Evolutionary conservation across 129 eudicot genomes (phyloP), one percentile per base, ranked within the genome.

Genomic region (Escallonia herrerae): DNA sequence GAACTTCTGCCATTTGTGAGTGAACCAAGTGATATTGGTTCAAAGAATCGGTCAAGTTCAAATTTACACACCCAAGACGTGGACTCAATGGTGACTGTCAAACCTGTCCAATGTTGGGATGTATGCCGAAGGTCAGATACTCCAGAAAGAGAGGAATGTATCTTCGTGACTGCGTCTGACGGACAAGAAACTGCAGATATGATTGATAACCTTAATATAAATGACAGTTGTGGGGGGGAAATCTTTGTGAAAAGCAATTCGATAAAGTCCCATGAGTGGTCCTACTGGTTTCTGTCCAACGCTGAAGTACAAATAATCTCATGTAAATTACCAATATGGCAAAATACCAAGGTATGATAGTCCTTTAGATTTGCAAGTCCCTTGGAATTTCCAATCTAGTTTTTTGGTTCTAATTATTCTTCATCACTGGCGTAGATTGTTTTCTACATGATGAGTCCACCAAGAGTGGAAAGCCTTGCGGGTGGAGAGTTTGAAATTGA

Each of bases 21-120:
- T 52, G 83, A 70, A 48, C 74, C 55, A 46, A 60, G 57, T 68
- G 79, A 59, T 71, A 59, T 40, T 66, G 76, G 73, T 66, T 78
- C 74, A 52, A 71, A 63, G 45, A 61, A 60, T 64, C 71, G 53
- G 40, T 37, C 73, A 10, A 49, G 43, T 66, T 40, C 80, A 63
- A 68, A 70, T 67, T 60, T 62, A 67, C 60, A 49, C 3, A 61
- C 57, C 33, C 81, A 75, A 55, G 88, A 79, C 55, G 84, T 64
- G 48, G 88, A 79, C 15, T 73, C 66, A 8, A 76, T 80, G 60
- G 62, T 83, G 65, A 56, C 57, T 15, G 71, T 72, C 61, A 72
- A 76, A 48, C 74, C 84, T 43, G 74, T 73, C 56, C 84, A 79
- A 46, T 83, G 84, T 79, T 83, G 88, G 84, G 84, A 79, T 59